These are phyloP conservation scores for Boletus holoroseus DNA, from an alignment of 1,284 basidiomycete species.

Conservation along the genomic window DNA sequence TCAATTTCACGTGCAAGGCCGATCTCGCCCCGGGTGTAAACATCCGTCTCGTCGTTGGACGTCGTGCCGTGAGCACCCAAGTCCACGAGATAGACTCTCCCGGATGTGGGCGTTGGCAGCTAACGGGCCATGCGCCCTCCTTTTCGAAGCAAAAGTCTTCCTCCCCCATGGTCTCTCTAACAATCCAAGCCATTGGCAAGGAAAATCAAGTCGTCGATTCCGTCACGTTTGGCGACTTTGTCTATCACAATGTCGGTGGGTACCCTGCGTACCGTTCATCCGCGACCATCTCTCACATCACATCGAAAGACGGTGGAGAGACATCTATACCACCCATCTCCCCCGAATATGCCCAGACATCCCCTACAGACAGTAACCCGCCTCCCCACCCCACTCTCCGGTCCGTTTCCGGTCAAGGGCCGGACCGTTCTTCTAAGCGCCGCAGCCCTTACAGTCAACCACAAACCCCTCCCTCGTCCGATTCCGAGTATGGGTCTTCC, in stretches of 20 bases:
- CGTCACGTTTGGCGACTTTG: slow-evolving; percentile 65
- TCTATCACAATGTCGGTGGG: slow-evolving; percentile 53
- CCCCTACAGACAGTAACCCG: not conserved
- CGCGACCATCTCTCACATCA: not conserved
- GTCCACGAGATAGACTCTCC: slow-evolving; percentile 45
- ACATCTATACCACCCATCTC: not conserved
- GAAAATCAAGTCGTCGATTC: slow-evolving; percentile 54
- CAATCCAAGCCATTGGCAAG: slow-evolving; percentile 57
- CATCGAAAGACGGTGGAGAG: slow-evolving; percentile 7
- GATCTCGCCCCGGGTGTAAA: slow-evolving; percentile 45
- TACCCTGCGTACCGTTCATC: not conserved
- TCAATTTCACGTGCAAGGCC: slow-evolving; percentile 54
- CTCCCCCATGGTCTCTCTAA: slow-evolving; percentile 44
- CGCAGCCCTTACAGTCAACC: slow-evolving; percentile 32
- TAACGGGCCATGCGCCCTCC: slow-evolving; percentile 51
- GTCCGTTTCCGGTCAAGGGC: slow-evolving; percentile 6
- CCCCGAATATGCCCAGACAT: not conserved
- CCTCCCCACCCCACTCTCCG: slow-evolving; percentile 6
- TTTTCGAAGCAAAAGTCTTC: slow-evolving; percentile 34
- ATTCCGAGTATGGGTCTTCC: slow-evolving; percentile 25
- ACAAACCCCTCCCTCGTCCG: slow-evolving; percentile 30
- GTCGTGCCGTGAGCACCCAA: slow-evolving; percentile 53
- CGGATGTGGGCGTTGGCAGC: slow-evolving; percentile 51
- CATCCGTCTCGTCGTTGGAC: slow-evolving; percentile 64
- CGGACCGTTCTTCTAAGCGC: slow-evolving; percentile 23